Conservation (phyloP, 2,329 filamentous ascomycete species). For the Phaeophleospora eucalypticola region DNA sequence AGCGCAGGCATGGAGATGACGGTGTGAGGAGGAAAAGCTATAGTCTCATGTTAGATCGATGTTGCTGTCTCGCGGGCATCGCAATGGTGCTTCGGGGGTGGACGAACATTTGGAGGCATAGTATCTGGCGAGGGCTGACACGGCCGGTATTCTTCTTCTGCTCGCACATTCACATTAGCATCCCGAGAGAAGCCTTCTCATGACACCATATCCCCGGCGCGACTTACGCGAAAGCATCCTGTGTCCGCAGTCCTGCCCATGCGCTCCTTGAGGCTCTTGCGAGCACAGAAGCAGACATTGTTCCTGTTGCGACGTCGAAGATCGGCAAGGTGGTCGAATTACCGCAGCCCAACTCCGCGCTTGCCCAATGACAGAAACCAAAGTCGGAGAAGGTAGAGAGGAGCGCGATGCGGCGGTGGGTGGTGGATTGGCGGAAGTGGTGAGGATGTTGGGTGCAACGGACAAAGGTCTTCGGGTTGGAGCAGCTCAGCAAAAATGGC, state of each 20-base stretch:
- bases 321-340: neutral
- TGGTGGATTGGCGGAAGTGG: constrained; percentile 1
- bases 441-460: constrained; percentile 2
- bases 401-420: neutral
- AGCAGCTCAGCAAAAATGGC: too few relatives aligned
- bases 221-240: constrained; percentile 34
- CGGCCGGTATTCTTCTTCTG: constrained; percentile 46
- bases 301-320: constrained; percentile 22
- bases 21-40: constrained; percentile 91
- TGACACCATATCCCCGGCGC: neutral
- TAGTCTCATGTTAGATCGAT: constrained; percentile 36
- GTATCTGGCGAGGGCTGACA: constrained; percentile 60
- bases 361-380: neutral
- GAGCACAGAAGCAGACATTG: constrained; percentile 52
- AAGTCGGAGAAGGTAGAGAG: constrained; percentile 1
- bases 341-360: constrained; percentile 11
- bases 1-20: constrained; percentile 97
- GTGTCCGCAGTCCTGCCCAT: constrained; percentile 30
- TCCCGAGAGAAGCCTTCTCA: neutral
- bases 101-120: constrained; percentile 65
- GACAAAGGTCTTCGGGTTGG: neutral
- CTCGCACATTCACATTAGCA: constrained; percentile 9
- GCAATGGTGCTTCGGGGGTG: constrained; percentile 3
- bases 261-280: constrained; percentile 39
- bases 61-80: constrained; percentile 1